phyloP scores from a whole-genome alignment of 1,139 yeast genomes.

The Suhomyces coccinellae region DNA sequence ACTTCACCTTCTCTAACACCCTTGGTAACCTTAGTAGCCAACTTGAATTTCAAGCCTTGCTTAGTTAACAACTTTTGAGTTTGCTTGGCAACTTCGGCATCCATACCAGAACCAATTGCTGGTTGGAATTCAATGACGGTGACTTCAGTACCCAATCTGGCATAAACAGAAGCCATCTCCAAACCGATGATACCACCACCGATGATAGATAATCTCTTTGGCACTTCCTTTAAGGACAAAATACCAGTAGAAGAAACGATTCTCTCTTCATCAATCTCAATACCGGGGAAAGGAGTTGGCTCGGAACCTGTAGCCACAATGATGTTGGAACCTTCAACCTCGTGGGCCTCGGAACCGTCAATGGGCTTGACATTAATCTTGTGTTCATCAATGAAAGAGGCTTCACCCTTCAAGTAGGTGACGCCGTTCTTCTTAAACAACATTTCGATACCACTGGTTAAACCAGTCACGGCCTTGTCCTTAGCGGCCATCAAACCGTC shows the following conservation, averaged over 20 bases:
- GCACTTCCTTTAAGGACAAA: conserved; percentile 78
- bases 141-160: conserved; percentile 93
- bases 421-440: conserved; percentile 95
- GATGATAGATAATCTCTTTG: conserved; percentile 87
- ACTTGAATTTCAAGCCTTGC: conserved; percentile 93
- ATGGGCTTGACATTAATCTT: conserved; percentile 78
- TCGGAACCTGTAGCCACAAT: conserved; percentile 99
- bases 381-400: conserved; percentile 82
- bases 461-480: conserved; percentile 82
- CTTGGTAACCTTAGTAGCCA: conserved; percentile 85
- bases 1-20: conserved; percentile 87
- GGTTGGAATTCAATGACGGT: conserved; percentile 90
- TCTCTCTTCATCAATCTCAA: conserved; percentile 93
- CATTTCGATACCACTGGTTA: conserved; percentile 93
- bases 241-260: conserved; percentile 97
- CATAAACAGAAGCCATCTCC: conserved; percentile 98
- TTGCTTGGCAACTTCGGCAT: conserved; percentile 86
- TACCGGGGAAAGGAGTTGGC: conserved; percentile 98
- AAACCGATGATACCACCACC: conserved; percentile 99
- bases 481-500: conserved; percentile 86
- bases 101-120: conserved; percentile 95
- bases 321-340: conserved; percentile 78
- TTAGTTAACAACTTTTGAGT: conserved; percentile 87
- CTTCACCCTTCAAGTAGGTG: conserved; percentile 90
- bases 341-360: conserved; percentile 70